Percentiles rank a stretch among this genome's conserved stretches.
Conservation (phyloP, 495 filamentous ascomycete species). For the Rhizodiscina lignyota region DNA sequence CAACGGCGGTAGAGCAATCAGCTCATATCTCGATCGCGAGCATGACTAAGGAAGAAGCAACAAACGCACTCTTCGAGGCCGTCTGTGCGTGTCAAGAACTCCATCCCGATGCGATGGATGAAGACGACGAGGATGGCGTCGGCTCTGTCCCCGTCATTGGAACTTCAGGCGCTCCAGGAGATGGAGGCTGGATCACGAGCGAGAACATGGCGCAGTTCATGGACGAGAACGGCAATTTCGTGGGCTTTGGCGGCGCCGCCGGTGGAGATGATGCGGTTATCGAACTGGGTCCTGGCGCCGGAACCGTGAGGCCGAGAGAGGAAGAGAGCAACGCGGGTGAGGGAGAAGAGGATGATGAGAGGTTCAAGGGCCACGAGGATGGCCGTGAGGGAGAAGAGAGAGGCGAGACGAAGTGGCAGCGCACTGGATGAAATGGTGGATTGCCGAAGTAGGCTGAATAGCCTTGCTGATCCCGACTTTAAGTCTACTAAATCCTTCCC, state of each 20-base stretch:
- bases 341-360: constrained; percentile 18
- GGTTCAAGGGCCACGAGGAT: constrained; percentile 12
- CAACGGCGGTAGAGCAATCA: constrained; percentile 1
- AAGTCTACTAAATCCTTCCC: no score
- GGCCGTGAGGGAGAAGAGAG: constrained; percentile 18
- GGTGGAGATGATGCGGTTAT: no score
- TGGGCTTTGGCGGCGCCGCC: constrained; percentile 14
- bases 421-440: constrained; percentile 27
- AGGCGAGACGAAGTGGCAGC: constrained; percentile 43
- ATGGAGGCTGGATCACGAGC: constrained; percentile 88
- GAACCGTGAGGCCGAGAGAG: constrained; percentile 34
- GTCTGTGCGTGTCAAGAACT: constrained; percentile 77
- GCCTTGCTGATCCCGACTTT: no score
- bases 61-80: constrained; percentile 51
- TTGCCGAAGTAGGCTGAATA: no score
- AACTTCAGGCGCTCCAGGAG: constrained; percentile 43
- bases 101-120: constrained; percentile 61
- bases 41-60: constrained; percentile 21
- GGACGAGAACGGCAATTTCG: constrained; percentile 48
- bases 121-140: constrained; percentile 28
- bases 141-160: not conserved
- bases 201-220: constrained; percentile 80
- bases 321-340: constrained; percentile 13
- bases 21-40: not conserved
- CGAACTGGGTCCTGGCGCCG: constrained; percentile 38